Conservation (phyloP, 163 green algal species). For the Prototheca wickerhamii region DNA sequence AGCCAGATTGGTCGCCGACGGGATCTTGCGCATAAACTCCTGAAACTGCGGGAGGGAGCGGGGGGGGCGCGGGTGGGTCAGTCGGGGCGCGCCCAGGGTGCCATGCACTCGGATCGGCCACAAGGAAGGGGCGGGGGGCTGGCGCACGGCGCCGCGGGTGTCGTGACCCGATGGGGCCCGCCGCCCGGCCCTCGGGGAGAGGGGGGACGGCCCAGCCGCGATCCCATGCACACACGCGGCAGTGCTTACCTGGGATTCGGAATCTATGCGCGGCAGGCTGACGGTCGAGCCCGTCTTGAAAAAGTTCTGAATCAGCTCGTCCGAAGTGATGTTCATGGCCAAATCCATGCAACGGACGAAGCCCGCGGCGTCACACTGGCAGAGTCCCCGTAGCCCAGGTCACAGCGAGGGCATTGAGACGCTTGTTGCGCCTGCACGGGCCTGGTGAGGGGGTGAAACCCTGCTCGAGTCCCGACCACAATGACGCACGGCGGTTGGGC, state of each 20-base stretch:
- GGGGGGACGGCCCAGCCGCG: too few species aligned
- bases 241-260: conserved; percentile 9
- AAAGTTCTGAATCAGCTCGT: conserved; percentile 7
- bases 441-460: too few species aligned
- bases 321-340: conserved; percentile 3
- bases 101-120: too few species aligned
- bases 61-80: not conserved
- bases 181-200: too few species aligned
- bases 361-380: not conserved
- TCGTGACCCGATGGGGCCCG: too few species aligned
- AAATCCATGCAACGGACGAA: not conserved
- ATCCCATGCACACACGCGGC: too few species aligned
- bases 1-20: conserved; percentile 6
- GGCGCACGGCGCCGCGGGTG: too few species aligned
- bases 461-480: too few species aligned
- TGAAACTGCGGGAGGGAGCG: not conserved
- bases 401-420: not conserved
- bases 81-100: not conserved
- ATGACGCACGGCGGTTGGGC: too few species aligned
- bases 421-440: too few species aligned
- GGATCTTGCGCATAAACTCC: conserved; percentile 6
- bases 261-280: conserved; percentile 4
- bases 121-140: too few species aligned
- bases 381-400: not conserved
- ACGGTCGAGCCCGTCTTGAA: conserved; percentile 4